Base-by-base conservation (phyloP, 1,139 yeast genomes). In the Pichia sp. region DNA sequence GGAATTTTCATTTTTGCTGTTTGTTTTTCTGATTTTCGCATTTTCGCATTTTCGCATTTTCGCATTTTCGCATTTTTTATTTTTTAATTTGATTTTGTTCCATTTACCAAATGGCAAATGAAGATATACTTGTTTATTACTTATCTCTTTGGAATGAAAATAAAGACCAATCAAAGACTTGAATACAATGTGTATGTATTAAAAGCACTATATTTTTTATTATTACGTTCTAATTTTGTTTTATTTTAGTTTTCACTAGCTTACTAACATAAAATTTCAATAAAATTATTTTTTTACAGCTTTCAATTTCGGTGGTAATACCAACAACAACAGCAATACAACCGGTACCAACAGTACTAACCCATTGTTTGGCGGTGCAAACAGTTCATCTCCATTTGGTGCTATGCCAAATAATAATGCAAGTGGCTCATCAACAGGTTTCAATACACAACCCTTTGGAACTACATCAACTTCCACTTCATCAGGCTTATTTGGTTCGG, bases 301-400 rank as follows among this genome's bases (percentile, higher is more conserved):
- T n/a, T 43, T 43, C 23, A 30, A 40, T 26, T 36, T 45, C 39
- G 37, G 43, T 23, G 36, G 36, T 23, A 37, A 29, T 37, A 23
- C 30, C 6, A 36, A 29, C 16, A 37, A 35, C 25, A 34, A 16
- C 26, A 37, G 24, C 28, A n/a, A n/a, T n/a, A n/a, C n/a, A n/a
- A n/a, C n/a, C n/a, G n/a, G n/a, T n/a, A n/a, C n/a, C n/a, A n/a
- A n/a, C n/a, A n/a, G n/a, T n/a, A 11, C 46, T 7, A 30, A 20
- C 12, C 29, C 40, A 2, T 31, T 25, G 5, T 43, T 45, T 39
- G 43, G 43, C 6, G 42, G 45, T 23, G 30, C 41, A 12, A 24
- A 30, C 41, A 50, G 37, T 26, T 37, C 40, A 8, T 45, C 43
- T 28, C 30, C 45, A 10, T 39, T 41, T 28, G 47, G 25, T 26